Percentiles rank a stretch among this genome's conserved stretches.
phyloP scores from a whole-genome alignment of 1,284 basidiomycete genomes.

The Phlebopus sp. region DNA sequence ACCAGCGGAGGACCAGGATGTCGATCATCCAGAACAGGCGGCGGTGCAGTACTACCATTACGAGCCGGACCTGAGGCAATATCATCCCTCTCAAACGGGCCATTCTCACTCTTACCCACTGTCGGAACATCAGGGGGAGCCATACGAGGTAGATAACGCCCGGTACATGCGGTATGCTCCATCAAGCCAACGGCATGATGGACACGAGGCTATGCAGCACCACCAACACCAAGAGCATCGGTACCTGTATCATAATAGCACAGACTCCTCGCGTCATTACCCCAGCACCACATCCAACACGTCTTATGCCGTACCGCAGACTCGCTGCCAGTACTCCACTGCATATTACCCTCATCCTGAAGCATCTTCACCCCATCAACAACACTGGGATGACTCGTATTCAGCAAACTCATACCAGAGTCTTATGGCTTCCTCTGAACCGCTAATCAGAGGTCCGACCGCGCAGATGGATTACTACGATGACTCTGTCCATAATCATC shows the following conservation, averaged over 20 bases:
- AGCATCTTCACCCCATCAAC: neutral
- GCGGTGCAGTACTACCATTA: conserved; percentile 8
- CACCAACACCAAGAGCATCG: conserved; percentile 8
- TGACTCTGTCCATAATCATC: neutral
- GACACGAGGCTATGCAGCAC: conserved; percentile 9
- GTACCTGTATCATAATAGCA: conserved; percentile 26
- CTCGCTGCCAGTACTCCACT: conserved; percentile 8
- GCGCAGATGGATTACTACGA: conserved; percentile 10
- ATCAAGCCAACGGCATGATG: conserved; percentile 16
- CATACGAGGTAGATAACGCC: conserved; percentile 16
- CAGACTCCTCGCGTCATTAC: conserved; percentile 36
- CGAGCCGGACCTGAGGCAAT: conserved; percentile 15
- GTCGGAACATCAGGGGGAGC: conserved; percentile 22
- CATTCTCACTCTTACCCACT: conserved; percentile 8
- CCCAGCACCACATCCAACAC: neutral
- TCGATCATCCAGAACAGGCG: conserved; percentile 8
- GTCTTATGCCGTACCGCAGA: conserved; percentile 1
- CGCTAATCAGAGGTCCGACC: neutral
- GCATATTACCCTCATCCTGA: conserved; percentile 1
- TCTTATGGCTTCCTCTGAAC: neutral
- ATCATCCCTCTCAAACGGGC: conserved; percentile 9
- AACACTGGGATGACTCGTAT: conserved; percentile 14
- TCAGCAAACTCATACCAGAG: conserved; percentile 1
- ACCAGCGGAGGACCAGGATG: conserved; percentile 3
- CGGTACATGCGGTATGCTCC: conserved; percentile 11